These are phyloP conservation scores for Pythium periplocum DNA, from an alignment of 352 stramenopile genomes.

Conservation along the genomic window DNA sequence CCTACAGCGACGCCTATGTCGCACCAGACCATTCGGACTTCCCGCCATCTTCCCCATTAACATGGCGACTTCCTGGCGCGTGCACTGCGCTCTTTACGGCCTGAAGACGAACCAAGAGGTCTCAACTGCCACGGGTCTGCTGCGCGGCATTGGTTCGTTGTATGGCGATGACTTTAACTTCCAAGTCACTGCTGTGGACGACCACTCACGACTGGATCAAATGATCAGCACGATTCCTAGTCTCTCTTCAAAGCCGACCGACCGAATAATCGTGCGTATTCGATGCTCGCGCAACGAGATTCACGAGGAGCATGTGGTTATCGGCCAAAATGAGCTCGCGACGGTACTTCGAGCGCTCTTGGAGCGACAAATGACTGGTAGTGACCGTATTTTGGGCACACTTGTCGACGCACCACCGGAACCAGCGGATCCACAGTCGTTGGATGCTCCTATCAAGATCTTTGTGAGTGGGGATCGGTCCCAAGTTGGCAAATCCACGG, in stretches of 20 bases:
- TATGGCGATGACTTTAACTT: constrained; percentile 44
- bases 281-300: no score
- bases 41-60: no score
- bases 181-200: constrained; percentile 18
- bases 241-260: no score
- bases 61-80: constrained; percentile 5
- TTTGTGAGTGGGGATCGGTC: constrained; percentile 78
- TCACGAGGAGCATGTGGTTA: no score
- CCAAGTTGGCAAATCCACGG: constrained; percentile 95
- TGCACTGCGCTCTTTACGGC: constrained; percentile 34
- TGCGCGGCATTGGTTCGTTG: constrained; percentile 49
- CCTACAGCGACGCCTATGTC: background rate
- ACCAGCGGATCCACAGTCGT: background rate
- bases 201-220: background rate
- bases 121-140: constrained; percentile 23
- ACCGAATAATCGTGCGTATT: no score
- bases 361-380: no score
- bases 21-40: no score
- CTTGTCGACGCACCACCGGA: background rate
- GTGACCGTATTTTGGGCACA: background rate
- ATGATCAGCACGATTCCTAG: no score
- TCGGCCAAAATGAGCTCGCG: no score
- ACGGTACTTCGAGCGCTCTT: no score
- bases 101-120: constrained; percentile 21
- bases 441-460: constrained; percentile 31